Percentiles rank a stretch among this genome's conserved stretches.
These are phyloP conservation scores for Isoetes taiwanensis DNA, from an alignment of 75 land plant species.

Conservation along the genomic window DNA sequence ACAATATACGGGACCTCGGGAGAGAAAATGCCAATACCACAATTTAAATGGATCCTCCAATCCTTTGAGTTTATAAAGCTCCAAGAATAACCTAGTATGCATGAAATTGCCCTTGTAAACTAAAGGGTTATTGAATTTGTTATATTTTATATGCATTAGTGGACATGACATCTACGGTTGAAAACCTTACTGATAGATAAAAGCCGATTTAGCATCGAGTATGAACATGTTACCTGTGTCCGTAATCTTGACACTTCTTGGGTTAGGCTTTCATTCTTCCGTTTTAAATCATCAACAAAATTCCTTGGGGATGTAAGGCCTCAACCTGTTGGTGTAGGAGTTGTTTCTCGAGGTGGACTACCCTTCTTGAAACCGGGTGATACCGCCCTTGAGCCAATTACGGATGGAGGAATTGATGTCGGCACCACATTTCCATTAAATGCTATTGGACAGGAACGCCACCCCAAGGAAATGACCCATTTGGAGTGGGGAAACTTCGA, in stretches of 20 bases:
- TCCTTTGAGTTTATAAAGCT: too few relatives aligned
- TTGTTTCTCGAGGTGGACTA: constrained; percentile 52
- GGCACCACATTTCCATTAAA: constrained; percentile 32
- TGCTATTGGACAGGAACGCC: constrained; percentile 21
- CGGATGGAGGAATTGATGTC: constrained; percentile 50
- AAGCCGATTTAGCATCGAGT: too few relatives aligned
- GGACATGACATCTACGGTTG: too few relatives aligned
- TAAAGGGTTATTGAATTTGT: too few relatives aligned
- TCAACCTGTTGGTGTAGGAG: constrained; percentile 25
- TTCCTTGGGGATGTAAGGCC: constrained; percentile 27
- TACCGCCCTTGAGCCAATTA: constrained; percentile 46
- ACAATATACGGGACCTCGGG: too few relatives aligned
- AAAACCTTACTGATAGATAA: too few relatives aligned
- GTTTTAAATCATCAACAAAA: constrained; percentile 28
- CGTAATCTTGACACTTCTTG: constrained; percentile 48
- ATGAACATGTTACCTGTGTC: constrained; percentile 31
- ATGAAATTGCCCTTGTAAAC: too few relatives aligned
- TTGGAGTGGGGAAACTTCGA: constrained; percentile 37
- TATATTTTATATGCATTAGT: too few relatives aligned
- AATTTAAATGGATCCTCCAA: too few relatives aligned
- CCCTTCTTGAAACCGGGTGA: constrained; percentile 45
- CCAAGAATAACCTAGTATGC: too few relatives aligned
- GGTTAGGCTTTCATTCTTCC: constrained; percentile 37
- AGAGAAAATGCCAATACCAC: too few relatives aligned
- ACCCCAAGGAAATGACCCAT: constrained; percentile 49